phyloP scores from a whole-genome alignment of 495 filamentous ascomycete species.

The Schizothecium vesticola region DNA sequence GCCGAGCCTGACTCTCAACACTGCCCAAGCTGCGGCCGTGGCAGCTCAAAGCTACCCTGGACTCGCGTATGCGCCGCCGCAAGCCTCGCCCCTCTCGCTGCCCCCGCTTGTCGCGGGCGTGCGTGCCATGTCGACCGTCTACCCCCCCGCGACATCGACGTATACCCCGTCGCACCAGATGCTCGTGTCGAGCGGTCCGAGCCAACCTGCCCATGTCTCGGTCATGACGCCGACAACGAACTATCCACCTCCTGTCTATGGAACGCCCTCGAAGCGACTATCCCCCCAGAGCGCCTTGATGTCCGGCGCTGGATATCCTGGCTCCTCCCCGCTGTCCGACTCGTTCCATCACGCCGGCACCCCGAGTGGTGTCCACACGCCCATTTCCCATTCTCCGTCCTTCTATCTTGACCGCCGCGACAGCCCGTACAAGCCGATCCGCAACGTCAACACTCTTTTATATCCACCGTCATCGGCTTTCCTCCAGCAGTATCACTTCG shows the following conservation, averaged over 20 bases:
- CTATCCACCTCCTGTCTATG: constrained; percentile 28
- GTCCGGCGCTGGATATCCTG: constrained; percentile 27
- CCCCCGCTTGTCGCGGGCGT: constrained; percentile 41
- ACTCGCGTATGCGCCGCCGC: constrained; percentile 25
- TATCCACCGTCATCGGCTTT: constrained; percentile 80
- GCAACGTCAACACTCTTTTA: constrained; percentile 79
- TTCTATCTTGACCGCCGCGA: constrained; percentile 56
- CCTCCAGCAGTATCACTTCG: constrained; percentile 65
- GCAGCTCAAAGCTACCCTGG: constrained; percentile 14
- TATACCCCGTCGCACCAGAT: constrained; percentile 28
- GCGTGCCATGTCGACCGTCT: constrained; percentile 49
- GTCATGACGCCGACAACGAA: constrained; percentile 19
- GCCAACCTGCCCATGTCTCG: constrained; percentile 3
- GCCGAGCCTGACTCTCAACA: constrained; percentile 43
- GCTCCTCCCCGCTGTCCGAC: constrained; percentile 48
- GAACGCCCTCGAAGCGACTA: constrained; percentile 40
- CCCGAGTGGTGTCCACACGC: constrained; percentile 45
- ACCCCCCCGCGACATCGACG: constrained; percentile 26
- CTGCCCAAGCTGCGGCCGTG: constrained; percentile 16
- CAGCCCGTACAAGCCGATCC: constrained; percentile 89
- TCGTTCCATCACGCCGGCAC: constrained; percentile 34
- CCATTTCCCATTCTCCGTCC: constrained; percentile 51
- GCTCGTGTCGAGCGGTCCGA: constrained; percentile 32
- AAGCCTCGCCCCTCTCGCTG: constrained; percentile 37
- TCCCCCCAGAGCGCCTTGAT: constrained; percentile 31